These are phyloP conservation scores for Fistulinella staudtii DNA, from an alignment of 1,284 basidiomycete genomes.

Conservation along the genomic window DNA sequence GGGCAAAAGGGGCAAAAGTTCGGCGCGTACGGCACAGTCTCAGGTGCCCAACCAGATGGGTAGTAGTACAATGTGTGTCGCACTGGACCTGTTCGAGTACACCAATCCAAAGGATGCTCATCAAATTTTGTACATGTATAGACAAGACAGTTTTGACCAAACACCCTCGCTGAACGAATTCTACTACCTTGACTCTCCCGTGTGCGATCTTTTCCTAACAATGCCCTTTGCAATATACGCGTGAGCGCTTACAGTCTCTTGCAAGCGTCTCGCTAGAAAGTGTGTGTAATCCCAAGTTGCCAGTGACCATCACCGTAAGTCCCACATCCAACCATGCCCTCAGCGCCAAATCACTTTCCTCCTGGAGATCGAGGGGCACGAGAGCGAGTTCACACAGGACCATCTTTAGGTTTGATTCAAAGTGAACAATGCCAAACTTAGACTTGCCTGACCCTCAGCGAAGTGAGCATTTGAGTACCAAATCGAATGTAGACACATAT, in stretches of 20 bases:
- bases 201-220: neutral
- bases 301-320: neutral
- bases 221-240: neutral
- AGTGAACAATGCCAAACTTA: neutral
- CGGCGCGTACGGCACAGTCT: slow-evolving; percentile 7
- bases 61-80: slow-evolving; percentile 10
- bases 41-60: slow-evolving; percentile 16
- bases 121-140: too few species aligned
- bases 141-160: too few species aligned
- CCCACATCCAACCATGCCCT: neutral
- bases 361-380: neutral
- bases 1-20: too few species aligned
- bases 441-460: neutral
- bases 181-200: slow-evolving; percentile 1
- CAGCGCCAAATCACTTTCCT: neutral
- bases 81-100: slow-evolving; percentile 7
- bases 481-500: neutral
- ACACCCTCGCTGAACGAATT: slow-evolving; percentile 16
- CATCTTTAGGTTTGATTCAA: neutral
- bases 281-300: neutral
- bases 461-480: neutral
- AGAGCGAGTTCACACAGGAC: neutral
- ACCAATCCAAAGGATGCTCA: too few species aligned
- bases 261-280: neutral
- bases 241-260: neutral